Base-by-base conservation (phyloP, 306 rosid species). In the Ammopiptanthus mongolicus region DNA sequence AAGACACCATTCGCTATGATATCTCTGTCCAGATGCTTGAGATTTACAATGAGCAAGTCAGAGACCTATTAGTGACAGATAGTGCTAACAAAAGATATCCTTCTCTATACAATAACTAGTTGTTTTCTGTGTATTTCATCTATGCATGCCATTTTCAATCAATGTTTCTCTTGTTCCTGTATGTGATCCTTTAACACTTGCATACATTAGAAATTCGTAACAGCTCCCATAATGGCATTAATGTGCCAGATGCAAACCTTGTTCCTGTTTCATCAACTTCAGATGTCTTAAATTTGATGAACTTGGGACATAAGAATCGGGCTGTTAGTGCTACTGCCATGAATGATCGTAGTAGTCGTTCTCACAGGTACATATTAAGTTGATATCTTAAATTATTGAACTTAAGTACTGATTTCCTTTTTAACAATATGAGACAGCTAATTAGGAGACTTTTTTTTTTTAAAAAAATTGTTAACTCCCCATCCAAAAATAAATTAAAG, bases 11-110 rank as follows among this genome's bases (percentile, higher is more conserved):
- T 77, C 72, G 25, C 78, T 92, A 92, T 80, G 96, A 78, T 39
- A 96, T 96, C 31, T 69, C 77, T 12, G 97, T 92, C 52, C 99
- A 96, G 87, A 96, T 96, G 98, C 97, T 96, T 74, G 99, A 96
- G 86, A 92, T 96, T 76, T 96, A 96, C 87, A 92, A 92, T 25
- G 99, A 96, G 79, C 97, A 92, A 90, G 95, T 96, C 47, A 84
- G 91, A 68, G 99, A 96, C 75, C 90, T 92, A 67, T 89, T 95
- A n/a, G 73, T 78, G 10, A 74, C 79, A 19, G 97, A 90, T 58
- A 81, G 86, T 72, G 48, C 80, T 34, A 86, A 67, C 85, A 86
- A 83, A 80, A 86, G 92, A 96, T 96, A 96, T 96, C 99, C 99
- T 88, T 84, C 39, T 61, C 18, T 14, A 51, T 57, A 31, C 37